phyloP scores from a whole-genome alignment of 2,329 filamentous ascomycete species.

The Myotisia sp. region DNA sequence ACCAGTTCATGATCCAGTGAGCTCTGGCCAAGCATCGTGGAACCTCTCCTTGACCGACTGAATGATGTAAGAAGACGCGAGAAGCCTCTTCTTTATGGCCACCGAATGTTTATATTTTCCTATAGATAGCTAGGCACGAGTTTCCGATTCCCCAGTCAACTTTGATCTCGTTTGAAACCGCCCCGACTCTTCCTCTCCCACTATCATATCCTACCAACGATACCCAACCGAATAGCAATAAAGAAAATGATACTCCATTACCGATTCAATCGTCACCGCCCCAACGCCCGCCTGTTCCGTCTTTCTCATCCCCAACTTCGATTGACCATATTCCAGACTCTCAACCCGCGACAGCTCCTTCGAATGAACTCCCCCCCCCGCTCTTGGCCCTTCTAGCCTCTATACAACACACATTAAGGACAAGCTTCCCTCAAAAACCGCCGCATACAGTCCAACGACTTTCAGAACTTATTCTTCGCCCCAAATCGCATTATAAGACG shows the following conservation, averaged over 20 bases:
- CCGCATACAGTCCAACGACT: conserved; percentile 90
- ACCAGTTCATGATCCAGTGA: conserved; percentile 36
- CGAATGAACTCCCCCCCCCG: conserved; percentile 45
- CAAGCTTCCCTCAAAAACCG: conserved; percentile 57
- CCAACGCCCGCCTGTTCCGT: conserved; percentile 25
- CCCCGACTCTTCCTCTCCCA: conserved; percentile 16
- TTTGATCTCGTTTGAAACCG: conserved; percentile 23
- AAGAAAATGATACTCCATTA: conserved; percentile 23
- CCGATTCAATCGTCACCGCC: conserved; percentile 20
- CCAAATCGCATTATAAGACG: conserved; percentile 64
- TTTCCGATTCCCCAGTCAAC: conserved; percentile 55
- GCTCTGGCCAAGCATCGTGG: conserved; percentile 54
- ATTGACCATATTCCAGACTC: conserved; percentile 31
- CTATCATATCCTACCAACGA: conserved; percentile 16
- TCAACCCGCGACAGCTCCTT: conserved; percentile 29
- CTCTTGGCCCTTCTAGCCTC: conserved; percentile 48
- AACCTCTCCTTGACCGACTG: conserved; percentile 51
- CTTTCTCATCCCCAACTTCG: conserved; percentile 25
- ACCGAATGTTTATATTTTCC: not conserved
- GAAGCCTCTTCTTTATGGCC: not conserved
- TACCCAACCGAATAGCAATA: conserved; percentile 22
- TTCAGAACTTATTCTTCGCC: conserved; percentile 67
- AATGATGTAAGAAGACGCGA: conserved; percentile 41
- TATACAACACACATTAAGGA: conserved; percentile 46
- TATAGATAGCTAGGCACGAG: conserved; percentile 57